phyloP scores from a whole-genome alignment of 2,329 filamentous ascomycete genomes.

The Emericellopsis atlantica region DNA sequence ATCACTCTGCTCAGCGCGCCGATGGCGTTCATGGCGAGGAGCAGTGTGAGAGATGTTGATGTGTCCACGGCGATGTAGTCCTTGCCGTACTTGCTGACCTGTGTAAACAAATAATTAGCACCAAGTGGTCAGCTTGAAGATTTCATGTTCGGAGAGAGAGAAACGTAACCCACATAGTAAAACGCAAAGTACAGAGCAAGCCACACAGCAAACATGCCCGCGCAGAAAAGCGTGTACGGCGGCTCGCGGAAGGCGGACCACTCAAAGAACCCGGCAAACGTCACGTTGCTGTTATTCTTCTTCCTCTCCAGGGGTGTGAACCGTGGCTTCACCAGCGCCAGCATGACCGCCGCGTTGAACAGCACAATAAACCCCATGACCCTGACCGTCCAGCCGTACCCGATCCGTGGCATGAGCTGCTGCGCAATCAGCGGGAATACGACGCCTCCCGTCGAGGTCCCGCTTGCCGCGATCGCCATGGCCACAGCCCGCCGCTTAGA shows the following conservation, averaged over 20 bases:
- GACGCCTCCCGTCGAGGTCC: constrained; percentile 27
- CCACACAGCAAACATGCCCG: constrained; percentile 10
- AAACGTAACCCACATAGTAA: constrained; percentile 10
- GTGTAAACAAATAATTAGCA: constrained; percentile 24
- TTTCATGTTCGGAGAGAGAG: constrained; percentile 4
- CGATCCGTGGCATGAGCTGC: constrained; percentile 43
- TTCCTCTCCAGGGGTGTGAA: constrained; percentile 29
- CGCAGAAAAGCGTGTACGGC: constrained; percentile 22
- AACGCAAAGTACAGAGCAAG: not conserved
- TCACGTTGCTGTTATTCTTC: too few species aligned
- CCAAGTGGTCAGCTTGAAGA: too few species aligned
- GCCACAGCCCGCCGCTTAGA: constrained; percentile 44
- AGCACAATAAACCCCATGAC: constrained; percentile 48
- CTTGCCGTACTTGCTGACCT: constrained; percentile 18
- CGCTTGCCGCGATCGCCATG: constrained; percentile 44
- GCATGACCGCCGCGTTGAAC: constrained; percentile 22
- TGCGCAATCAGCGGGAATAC: constrained; percentile 46
- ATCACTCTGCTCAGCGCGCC: constrained; percentile 43
- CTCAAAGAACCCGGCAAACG: constrained; percentile 33
- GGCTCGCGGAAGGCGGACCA: constrained; percentile 34
- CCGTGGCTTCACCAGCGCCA: constrained; percentile 30
- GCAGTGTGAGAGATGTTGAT: constrained; percentile 40
- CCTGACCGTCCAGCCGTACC: constrained; percentile 54
- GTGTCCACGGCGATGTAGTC: constrained; percentile 29
- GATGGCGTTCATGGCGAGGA: constrained; percentile 46